Percentiles rank a stretch among this genome's conserved stretches.
These are phyloP conservation scores for Pseudocercospora fijiensis DNA, from an alignment of 2,329 filamentous ascomycete genomes.

Conservation along the genomic window DNA sequence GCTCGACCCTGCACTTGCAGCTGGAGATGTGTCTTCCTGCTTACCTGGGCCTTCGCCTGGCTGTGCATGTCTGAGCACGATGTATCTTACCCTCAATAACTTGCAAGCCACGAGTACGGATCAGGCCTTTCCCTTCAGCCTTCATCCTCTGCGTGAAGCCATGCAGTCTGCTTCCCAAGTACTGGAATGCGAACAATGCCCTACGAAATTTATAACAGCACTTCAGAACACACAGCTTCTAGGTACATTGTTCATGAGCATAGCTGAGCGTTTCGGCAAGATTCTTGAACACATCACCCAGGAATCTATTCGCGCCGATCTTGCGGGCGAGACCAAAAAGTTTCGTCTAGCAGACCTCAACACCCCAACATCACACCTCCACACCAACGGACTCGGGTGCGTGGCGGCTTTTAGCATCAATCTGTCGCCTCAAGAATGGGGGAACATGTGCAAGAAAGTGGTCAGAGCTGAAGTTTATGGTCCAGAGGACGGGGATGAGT, in stretches of 20 bases:
- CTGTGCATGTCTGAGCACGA: conserved; percentile 49
- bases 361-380: conserved; percentile 42
- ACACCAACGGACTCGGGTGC: conserved; percentile 46
- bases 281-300: conserved; percentile 43
- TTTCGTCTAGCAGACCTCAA: conserved; percentile 48
- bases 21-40: conserved; percentile 3
- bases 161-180: conserved; percentile 43
- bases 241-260: conserved; percentile 43
- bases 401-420: conserved; percentile 47
- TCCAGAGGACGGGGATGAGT: conserved; percentile 28
- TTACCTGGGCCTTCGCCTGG: conserved; percentile 24
- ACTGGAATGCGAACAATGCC: conserved; percentile 46
- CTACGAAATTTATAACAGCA: conserved; percentile 42
- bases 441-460: conserved; percentile 45
- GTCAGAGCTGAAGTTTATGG: conserved; percentile 47
- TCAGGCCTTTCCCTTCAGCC: conserved; percentile 46
- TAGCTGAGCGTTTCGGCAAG: conserved; percentile 45
- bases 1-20: conserved; percentile 22
- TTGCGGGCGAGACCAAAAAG: conserved; percentile 40
- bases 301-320: conserved; percentile 40
- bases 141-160: conserved; percentile 45
- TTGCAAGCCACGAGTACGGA: conserved; percentile 41
- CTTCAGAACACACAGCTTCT: conserved; percentile 49
- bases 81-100: conserved; percentile 46
- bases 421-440: conserved; percentile 48